These are phyloP conservation scores for Ustulina deusta DNA, from an alignment of 2,329 filamentous ascomycete species.

Conservation along the genomic window DNA sequence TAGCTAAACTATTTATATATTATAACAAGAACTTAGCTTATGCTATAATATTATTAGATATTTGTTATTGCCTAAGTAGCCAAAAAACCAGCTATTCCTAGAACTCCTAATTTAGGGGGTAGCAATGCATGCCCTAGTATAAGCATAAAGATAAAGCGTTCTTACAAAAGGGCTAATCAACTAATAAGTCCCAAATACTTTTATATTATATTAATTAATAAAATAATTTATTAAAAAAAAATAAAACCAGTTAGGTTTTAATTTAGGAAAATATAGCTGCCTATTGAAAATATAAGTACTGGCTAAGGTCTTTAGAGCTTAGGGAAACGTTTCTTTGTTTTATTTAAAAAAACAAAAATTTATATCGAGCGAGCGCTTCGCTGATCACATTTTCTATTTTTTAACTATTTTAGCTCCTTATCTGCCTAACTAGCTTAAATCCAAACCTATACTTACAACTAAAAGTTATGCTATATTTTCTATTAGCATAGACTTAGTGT, in stretches of 20 bases:
- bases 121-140: not conserved
- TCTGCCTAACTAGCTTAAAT: not conserved
- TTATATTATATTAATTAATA: not conserved
- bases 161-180: not conserved
- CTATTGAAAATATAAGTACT: not conserved
- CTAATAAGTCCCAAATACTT: not conserved
- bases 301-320: not conserved
- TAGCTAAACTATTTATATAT: not conserved
- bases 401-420: too few species aligned
- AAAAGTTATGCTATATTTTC: slow-evolving; percentile 1
- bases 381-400: not conserved
- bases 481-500: not conserved
- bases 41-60: not conserved
- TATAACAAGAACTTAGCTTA: too few species aligned
- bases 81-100: too few species aligned
- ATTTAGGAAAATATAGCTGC: not conserved
- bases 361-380: not conserved
- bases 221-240: not conserved
- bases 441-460: not conserved
- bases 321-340: not conserved
- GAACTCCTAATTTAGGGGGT: not conserved
- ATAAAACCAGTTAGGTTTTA: not conserved
- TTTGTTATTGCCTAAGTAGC: not conserved
- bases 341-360: not conserved
- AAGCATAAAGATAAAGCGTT: not conserved